Evolutionary conservation across 148 eudicot genomes (phyloP).

Genomic region (Arbutus unedo): DNA sequence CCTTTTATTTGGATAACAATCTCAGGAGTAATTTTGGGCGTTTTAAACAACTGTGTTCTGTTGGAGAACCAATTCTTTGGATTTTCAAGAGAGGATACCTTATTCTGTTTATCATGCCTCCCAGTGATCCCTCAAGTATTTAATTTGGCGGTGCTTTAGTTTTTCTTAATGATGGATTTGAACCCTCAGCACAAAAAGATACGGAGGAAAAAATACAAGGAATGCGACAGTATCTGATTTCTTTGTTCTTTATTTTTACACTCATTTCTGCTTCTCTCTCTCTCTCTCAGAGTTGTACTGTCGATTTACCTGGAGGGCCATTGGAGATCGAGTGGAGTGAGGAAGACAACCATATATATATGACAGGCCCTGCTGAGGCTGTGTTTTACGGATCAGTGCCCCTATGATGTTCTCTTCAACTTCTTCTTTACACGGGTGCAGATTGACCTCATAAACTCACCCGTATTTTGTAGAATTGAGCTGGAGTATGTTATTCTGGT

Average conservation of each 20-base stretch:
- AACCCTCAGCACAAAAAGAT: too few relatives aligned
- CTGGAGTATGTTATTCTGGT: neutral
- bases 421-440: neutral
- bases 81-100: neutral
- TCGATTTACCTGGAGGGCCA: conserved; percentile 95
- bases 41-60: neutral
- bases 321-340: conserved; percentile 94
- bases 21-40: neutral
- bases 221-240: neutral
- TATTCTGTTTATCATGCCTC: neutral
- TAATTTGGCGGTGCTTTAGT: neutral
- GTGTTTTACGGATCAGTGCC: conserved; percentile 77
- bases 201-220: neutral
- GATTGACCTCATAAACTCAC: neutral
- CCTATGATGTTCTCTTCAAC: conserved; percentile 29
- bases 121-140: neutral
- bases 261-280: neutral
- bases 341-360: conserved; percentile 77
- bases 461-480: conserved; percentile 5
- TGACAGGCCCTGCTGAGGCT: conserved; percentile 96
- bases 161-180: too few relatives aligned
- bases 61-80: neutral
- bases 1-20: neutral
- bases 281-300: conserved; percentile 57
- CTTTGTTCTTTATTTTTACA: neutral